Conservation (phyloP, 257 asterid genomes). For the Scutellaria barbata region DNA sequence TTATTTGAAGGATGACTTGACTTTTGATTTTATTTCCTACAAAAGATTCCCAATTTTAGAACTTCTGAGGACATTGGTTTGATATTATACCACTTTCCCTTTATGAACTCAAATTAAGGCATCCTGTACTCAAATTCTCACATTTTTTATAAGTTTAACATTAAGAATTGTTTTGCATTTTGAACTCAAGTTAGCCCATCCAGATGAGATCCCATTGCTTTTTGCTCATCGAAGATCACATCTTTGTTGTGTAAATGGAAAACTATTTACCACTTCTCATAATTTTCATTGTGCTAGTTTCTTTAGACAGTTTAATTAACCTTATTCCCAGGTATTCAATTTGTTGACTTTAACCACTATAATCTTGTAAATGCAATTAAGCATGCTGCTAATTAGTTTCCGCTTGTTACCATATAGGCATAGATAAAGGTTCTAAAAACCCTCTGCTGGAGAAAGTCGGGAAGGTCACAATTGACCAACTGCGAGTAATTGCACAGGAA, state of each 20-base stretch:
- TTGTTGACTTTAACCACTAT: background rate
- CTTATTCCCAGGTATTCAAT: background rate
- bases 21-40: background rate
- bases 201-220: background rate
- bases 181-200: background rate
- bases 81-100: background rate
- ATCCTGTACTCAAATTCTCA: background rate
- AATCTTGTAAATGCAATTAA: background rate
- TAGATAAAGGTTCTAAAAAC: slow-evolving; percentile 91
- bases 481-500: slow-evolving; percentile 80
- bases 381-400: slow-evolving; percentile 17
- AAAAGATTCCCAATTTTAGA: background rate
- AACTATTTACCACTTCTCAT: background rate
- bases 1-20: background rate
- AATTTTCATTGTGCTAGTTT: slow-evolving; percentile 1
- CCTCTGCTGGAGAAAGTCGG: slow-evolving; percentile 84
- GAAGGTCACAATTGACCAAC: slow-evolving; percentile 78
- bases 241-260: background rate
- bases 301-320: background rate
- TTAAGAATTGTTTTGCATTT: background rate
- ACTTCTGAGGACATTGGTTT: slow-evolving; percentile 5
- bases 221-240: background rate
- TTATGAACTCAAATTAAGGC: background rate
- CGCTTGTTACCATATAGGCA: slow-evolving; percentile 55
- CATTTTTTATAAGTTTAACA: background rate